These are phyloP conservation scores for Brassica juncea DNA, from an alignment of 345 rosid species.

Conservation along the genomic window DNA sequence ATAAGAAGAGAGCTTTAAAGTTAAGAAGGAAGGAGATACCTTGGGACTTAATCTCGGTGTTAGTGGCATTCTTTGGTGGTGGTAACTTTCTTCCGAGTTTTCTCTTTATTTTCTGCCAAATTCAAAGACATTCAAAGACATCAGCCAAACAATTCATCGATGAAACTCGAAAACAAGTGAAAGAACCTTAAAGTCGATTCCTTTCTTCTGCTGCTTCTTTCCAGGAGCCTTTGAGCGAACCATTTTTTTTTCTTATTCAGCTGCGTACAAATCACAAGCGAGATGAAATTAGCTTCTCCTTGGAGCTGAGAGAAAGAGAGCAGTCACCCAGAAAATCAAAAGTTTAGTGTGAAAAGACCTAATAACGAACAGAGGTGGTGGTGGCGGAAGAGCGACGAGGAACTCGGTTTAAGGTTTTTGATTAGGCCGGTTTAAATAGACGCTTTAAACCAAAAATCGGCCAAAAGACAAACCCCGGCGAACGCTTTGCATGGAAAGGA, in stretches of 20 bases:
- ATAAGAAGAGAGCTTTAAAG: conserved; percentile 4
- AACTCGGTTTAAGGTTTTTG: neutral
- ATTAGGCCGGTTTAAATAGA: neutral
- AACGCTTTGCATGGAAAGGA: neutral
- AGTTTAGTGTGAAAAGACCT: neutral
- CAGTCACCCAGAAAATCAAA: neutral
- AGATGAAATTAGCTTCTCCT: neutral
- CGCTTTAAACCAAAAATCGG: neutral
- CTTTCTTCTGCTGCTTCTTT: conserved; percentile 83
- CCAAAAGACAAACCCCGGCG: neutral
- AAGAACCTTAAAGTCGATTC: conserved; percentile 74
- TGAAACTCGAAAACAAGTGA: neutral
- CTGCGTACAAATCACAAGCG: neutral
- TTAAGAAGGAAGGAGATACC: conserved; percentile 46
- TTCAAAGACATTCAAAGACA: neutral
- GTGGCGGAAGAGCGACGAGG: neutral
- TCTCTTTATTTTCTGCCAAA: conserved; percentile 78
- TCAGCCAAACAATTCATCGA: neutral
- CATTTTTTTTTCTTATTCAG: conserved; percentile 44
- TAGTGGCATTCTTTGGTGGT: conserved; percentile 82
- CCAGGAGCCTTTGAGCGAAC: conserved; percentile 59
- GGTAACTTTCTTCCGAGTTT: conserved; percentile 89
- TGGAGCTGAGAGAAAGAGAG: neutral
- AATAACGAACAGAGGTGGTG: conserved; percentile 22
- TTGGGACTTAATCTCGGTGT: conserved; percentile 84